Base-by-base conservation (phyloP, 306 rosid genomes). In the Gastrolobium villosum region DNA sequence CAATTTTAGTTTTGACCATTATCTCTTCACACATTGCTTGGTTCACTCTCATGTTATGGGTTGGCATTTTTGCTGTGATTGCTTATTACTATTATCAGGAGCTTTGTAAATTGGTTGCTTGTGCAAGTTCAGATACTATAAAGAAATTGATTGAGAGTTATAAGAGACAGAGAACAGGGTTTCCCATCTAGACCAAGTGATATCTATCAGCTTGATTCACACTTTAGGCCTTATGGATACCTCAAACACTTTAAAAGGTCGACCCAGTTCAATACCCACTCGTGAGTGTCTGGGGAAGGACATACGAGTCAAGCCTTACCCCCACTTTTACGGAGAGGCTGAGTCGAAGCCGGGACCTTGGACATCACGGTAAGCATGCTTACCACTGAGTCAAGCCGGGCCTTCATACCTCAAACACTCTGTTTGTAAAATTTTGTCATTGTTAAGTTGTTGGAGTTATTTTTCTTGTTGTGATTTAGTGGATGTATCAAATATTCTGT, bases 401-500 rank as follows among this genome's bases (percentile, higher is more conserved):
- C 7, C 4, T 3, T 2, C 62, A 55, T 55, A 3, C 64, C 10
- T 30, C 37, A 30, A 10, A 4, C 46, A 3, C 62, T 52, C 63
- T 52, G 48, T 52, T 54, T 56, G 5, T 8, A n/a, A 6, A 34
- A 8, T 32, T 35, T 20, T 20, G 10, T 3, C 15, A 50, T 4
- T 50, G 2, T 14, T 70, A 15, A 4, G 50, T 32, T 43, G 34
- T 43, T 15, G 20, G 68, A 11, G 11, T 5, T 0, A 30, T 10
- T 72, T 36, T 6, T 73, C 45, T 54, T 35, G 9, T 64, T 62
- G 66, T 60, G 35, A 11, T 32, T 32, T 32, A 60, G 66, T 44
- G 28, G 6, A 7, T 32, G 65, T 10, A 61, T 61, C 67, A 35
- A 61, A 35, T 61, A 7, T 13, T 41, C 0, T 36, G 67, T 61